Evolutionary conservation across 225 moss, liverwort and hornwort species (phyloP).

Genomic region (Thuidium tamariscinum): DNA sequence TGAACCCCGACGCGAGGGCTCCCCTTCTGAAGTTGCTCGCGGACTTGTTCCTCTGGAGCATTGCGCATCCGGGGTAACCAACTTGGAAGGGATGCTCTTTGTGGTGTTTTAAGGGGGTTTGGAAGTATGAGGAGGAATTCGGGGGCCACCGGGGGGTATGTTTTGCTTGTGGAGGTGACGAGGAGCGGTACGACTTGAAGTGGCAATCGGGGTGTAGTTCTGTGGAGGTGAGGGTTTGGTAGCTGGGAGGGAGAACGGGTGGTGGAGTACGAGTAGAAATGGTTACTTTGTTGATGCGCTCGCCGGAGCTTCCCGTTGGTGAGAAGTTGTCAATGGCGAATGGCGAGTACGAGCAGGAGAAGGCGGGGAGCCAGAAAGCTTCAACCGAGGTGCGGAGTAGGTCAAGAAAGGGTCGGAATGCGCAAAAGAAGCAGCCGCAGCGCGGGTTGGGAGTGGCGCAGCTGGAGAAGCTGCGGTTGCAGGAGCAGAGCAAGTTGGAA

Average conservation of each 20-base stretch:
- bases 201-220: neutral
- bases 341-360: conserved; percentile 13
- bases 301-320: conserved; percentile 40
- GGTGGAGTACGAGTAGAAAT: conserved; percentile 7
- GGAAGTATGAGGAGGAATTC: conserved; percentile 15
- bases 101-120: neutral
- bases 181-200: neutral
- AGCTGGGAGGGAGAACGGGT: neutral
- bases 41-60: conserved; percentile 25
- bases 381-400: conserved; percentile 22
- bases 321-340: conserved; percentile 49
- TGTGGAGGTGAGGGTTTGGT: neutral
- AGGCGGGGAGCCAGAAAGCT: neutral
- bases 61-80: conserved; percentile 17
- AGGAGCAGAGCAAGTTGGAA: conserved; percentile 75
- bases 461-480: conserved; percentile 88
- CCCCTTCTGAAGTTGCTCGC: neutral
- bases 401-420: conserved; percentile 75
- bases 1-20: conserved; percentile 17
- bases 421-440: conserved; percentile 91
- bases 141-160: neutral
- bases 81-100: neutral
- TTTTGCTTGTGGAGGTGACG: neutral
- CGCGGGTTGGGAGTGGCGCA: conserved; percentile 94
- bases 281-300: conserved; percentile 78